Conservation (phyloP, 2,329 filamentous ascomycete species). For the Xylariomycetidae sp. region DNA sequence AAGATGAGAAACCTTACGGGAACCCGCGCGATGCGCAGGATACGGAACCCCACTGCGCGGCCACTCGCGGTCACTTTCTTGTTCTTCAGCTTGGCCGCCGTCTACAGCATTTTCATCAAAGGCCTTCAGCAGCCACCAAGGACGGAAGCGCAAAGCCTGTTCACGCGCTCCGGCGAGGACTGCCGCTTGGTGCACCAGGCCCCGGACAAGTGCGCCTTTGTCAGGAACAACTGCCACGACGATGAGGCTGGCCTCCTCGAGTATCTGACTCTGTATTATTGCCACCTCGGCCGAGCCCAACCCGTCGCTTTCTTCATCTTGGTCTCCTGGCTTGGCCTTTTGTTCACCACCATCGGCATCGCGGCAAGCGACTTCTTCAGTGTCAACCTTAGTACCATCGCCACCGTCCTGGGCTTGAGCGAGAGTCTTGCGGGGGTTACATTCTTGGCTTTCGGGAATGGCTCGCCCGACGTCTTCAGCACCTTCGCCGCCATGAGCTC, state of each 20-base stretch:
- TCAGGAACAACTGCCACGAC: conserved; percentile 74
- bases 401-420: conserved; percentile 82
- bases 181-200: conserved; percentile 76
- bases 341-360: conserved; percentile 96
- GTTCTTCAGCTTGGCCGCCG: conserved; percentile 2
- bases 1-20: too few species aligned
- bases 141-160: conserved; percentile 5
- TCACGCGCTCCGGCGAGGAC: conserved; percentile 34
- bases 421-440: conserved; percentile 96
- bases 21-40: too few species aligned
- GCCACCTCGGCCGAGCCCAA: conserved; percentile 60
- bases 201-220: conserved; percentile 79
- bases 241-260: conserved; percentile 86
- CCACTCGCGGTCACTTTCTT: conserved; percentile 1
- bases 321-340: conserved; percentile 74
- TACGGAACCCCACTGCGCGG: too few species aligned
- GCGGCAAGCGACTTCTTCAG: conserved; percentile 98
- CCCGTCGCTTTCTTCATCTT: conserved; percentile 75
- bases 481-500: conserved; percentile 98
- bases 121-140: neutral
- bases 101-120: conserved; percentile 3
- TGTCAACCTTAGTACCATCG: conserved; percentile 90
- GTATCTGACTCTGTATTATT: conserved; percentile 90
- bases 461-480: conserved; percentile 95
- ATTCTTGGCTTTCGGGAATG: conserved; percentile 94